Base-by-base conservation (phyloP, 2,329 filamentous ascomycete species). In the Alternaria sp. region DNA sequence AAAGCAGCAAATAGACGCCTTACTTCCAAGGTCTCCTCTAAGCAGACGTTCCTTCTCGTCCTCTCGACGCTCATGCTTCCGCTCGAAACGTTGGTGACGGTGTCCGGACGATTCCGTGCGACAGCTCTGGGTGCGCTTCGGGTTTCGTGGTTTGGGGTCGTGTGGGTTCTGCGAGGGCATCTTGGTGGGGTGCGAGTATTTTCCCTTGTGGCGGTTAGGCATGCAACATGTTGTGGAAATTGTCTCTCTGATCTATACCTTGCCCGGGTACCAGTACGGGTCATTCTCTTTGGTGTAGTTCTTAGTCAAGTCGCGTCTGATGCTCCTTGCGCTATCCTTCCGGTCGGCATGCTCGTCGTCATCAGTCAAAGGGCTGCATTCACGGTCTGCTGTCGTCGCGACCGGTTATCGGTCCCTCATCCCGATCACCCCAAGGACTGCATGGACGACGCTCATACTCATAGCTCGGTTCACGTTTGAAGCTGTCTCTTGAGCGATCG, bases 31-130 rank as follows among this genome's bases (percentile, higher is more conserved):
- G n/a, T 28, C 26, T 15, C 60, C 60, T 21, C 50, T 59, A 5
- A 18, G 28, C 23, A 63, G 25, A 10, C 41, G 49, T 8, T 55
- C 47, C 18, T 28, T 43, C 43, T 63, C 60, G 15, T n/a, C 11
- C 43, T 63, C 30, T 10, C 60, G 43, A 26, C 50, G 28, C 5
- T 37, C 60, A 46, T 55, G 55, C n/a, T 49, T 58, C 25, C 55
- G 55, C 23, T 58, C 55, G 15, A 58, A 21, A 14, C 55, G 44
- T 6, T 14, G 7, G 14, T 58, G 44, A 18, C 55, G 55, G 14
- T 23, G 18, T 21, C 20, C 55, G 12, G 28, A 2, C 20, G 6
- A 10, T 18, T 58, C 55, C 0, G 8, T 47, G 15, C 55, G 43
- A n/a, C 26, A 47, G 28, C 43, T 47, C 21, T 58, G 11, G 14